Conservation (phyloP, 768 basidiomycete genomes). For the Amanita inopinata region DNA sequence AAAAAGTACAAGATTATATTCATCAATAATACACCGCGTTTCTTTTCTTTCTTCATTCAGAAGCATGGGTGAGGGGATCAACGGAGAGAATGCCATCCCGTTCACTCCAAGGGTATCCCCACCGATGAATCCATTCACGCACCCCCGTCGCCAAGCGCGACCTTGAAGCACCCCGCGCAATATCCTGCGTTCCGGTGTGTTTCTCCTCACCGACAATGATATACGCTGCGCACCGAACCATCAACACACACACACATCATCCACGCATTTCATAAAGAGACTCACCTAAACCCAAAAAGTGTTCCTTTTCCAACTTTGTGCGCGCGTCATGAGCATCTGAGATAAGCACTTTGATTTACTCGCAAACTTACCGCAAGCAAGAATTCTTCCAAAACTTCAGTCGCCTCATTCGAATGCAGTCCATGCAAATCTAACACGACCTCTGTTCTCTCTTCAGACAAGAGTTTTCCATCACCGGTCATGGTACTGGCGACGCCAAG, state of each 20-base stretch:
- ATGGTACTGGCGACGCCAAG: slow-evolving; percentile 73
- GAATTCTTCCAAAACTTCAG: slow-evolving; percentile 85
- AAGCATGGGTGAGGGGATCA: slow-evolving; percentile 70
- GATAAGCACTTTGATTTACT: not conserved
- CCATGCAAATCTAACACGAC: slow-evolving; percentile 85
- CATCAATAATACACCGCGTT: slow-evolving; percentile 8
- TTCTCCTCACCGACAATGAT: slow-evolving; percentile 93
- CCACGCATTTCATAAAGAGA: slow-evolving; percentile 10
- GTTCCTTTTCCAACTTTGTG: slow-evolving; percentile 74
- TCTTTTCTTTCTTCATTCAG: slow-evolving; percentile 23
- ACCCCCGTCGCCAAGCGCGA: slow-evolving; percentile 79
- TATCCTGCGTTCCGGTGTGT: slow-evolving; percentile 88
- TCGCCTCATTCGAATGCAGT: slow-evolving; percentile 87
- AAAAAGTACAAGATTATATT: slow-evolving; percentile 10
- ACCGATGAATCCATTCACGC: slow-evolving; percentile 84
- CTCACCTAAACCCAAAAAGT: slow-evolving; percentile 78
- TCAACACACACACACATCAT: slow-evolving; percentile 7
- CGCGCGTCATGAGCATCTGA: slow-evolving; percentile 5
- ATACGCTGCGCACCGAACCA: slow-evolving; percentile 52
- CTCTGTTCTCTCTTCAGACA: slow-evolving; percentile 86
- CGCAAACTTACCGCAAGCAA: slow-evolving; percentile 78
- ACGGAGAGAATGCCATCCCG: slow-evolving; percentile 85
- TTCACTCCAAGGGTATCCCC: slow-evolving; percentile 96
- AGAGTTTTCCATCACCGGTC: slow-evolving; percentile 44
- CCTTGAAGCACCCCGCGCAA: slow-evolving; percentile 71